Conservation (phyloP, 2,329 filamentous ascomycete genomes). For the Fusarium newnesense region DNA sequence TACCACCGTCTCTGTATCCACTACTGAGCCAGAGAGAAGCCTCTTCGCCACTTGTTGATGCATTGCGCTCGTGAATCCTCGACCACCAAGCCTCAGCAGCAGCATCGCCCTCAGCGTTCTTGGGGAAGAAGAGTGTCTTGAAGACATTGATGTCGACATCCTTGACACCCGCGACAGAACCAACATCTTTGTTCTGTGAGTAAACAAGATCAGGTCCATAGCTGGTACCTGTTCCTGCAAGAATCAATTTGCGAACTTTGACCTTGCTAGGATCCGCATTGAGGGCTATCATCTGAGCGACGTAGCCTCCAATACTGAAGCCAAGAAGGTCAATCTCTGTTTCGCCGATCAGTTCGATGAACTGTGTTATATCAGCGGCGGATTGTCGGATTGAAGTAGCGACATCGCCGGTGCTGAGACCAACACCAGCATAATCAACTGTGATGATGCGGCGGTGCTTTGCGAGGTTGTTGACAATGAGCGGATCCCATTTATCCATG, state of each 20-base stretch:
- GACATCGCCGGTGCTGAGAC: neutral
- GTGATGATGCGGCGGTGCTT: neutral
- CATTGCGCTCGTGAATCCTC: neutral
- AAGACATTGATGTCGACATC: conserved; percentile 1
- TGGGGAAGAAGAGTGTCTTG: conserved; percentile 8
- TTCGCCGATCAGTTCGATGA: neutral
- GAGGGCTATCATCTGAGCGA: conserved; percentile 8
- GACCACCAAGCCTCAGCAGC: conserved; percentile 8
- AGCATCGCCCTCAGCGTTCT: neutral
- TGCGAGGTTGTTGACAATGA: neutral
- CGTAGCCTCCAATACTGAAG: neutral
- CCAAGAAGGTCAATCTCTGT: neutral
- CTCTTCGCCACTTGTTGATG: neutral
- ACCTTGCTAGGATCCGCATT: neutral
- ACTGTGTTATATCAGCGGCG: conserved; percentile 1
- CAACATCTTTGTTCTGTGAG: neutral
- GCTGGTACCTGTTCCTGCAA: neutral
- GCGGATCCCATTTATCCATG: conserved; percentile 15
- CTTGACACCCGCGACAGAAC: neutral
- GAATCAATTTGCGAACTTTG: neutral
- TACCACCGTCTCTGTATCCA: neutral
- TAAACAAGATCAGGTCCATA: neutral
- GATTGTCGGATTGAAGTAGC: neutral
- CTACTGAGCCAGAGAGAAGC: neutral
- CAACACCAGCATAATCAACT: conserved; percentile 4